Conservation (phyloP, 1,284 basidiomycete genomes). For the Exsudoporus floridanus region DNA sequence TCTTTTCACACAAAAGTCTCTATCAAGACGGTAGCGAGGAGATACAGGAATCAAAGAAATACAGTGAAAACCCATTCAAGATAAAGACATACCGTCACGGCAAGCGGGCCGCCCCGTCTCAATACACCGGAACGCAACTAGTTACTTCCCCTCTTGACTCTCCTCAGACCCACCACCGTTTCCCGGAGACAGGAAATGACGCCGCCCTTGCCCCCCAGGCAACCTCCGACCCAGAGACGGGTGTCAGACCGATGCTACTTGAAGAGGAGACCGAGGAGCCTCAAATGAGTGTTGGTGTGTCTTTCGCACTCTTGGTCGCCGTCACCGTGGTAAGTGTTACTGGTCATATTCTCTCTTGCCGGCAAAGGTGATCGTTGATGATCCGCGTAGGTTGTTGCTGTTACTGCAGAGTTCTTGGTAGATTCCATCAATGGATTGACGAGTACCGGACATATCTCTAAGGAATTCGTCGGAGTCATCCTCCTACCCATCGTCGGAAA, state of each 20-base stretch:
- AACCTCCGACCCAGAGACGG: slow-evolving; percentile 14
- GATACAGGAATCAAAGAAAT: slow-evolving; percentile 21
- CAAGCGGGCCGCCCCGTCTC: slow-evolving; percentile 2
- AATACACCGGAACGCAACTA: not conserved
- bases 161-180: slow-evolving; percentile 1
- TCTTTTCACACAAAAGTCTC: slow-evolving; percentile 78
- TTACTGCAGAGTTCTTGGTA: slow-evolving; percentile 83
- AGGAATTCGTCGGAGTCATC: slow-evolving; percentile 84
- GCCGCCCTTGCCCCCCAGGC: not conserved
- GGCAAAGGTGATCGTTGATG: not conserved
- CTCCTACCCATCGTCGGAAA: slow-evolving; percentile 85
- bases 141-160: slow-evolving; percentile 15
- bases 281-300: slow-evolving; percentile 53
- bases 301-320: slow-evolving; percentile 51
- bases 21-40: slow-evolving; percentile 56
- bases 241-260: not conserved
- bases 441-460: slow-evolving; percentile 49
- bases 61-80: slow-evolving; percentile 34
- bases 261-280: slow-evolving; percentile 57
- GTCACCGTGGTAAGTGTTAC: slow-evolving; percentile 62
- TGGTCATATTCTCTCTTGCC: not conserved
- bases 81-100: slow-evolving; percentile 15
- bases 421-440: slow-evolving; percentile 74
- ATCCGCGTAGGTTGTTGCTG: slow-evolving; percentile 50
- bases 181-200: not conserved